Evolutionary conservation across 208 protist genomes (phyloP), one percentile per base, ranked within the genome.

Genomic region (Herpetomonas samuelpessoai): DNA sequence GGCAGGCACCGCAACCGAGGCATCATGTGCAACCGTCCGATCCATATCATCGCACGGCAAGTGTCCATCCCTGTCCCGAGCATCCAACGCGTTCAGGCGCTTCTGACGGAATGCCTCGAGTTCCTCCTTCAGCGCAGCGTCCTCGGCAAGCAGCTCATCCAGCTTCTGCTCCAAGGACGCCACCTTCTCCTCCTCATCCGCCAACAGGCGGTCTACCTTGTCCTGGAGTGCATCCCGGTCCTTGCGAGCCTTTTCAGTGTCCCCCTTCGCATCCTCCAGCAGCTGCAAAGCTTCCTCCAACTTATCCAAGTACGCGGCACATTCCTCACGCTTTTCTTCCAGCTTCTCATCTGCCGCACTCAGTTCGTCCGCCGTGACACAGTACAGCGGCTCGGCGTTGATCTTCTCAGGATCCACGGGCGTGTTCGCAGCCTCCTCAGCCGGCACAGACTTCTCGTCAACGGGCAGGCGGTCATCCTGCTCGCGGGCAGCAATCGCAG

Each of bases 81-180:
- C 19, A 0, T 56, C 62, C 14, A 71, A 29, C 0, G 76, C 71
- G 10, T 41, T 46, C 0, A 65, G 30, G 4, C 76, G 60, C 35
- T 71, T 78, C 50, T 64, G 19, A 1, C 75, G 61, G 55, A 81
- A 77, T 3, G 75, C 67, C 24, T 1, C 41, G 0, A 81, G 25
- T 50, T 81, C 70, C 1, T 10, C 49, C 12, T 30, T 7, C 49
- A 24, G 27, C 4, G 7, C 19, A 4, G 12, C 49, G 19, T n/a
- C 27, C 9, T 22, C 49, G 22, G 12, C 25, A 10, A 16, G 12
- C 6, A 55, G 28, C 28, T 7, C 54, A 59, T 24, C 54, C 3
- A 46, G 31, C 29, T 59, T 30, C 54, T 39, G 9, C 21, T 46
- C 38, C 7, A 59, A 21, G 3, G 22, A 9, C 18, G n/a, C 54